phyloP scores from a whole-genome alignment of 2,329 filamentous ascomycete genomes.

The Trichoderma guizhouense region DNA sequence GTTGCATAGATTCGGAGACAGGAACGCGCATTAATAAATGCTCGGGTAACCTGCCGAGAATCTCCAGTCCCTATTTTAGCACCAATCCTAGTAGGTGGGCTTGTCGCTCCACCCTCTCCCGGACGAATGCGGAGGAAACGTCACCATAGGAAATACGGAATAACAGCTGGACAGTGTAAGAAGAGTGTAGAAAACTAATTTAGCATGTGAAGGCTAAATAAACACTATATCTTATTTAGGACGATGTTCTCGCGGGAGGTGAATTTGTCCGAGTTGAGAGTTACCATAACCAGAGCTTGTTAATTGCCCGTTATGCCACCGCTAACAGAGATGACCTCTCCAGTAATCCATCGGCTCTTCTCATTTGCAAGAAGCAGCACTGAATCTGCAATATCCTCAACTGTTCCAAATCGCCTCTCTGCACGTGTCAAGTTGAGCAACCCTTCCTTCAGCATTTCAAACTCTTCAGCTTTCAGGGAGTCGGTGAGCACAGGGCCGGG shows the following conservation, averaged over 20 bases:
- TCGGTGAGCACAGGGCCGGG: constrained; percentile 38
- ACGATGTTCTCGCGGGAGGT: neutral
- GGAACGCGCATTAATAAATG: neutral
- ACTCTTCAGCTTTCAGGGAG: constrained; percentile 17
- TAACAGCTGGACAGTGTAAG: neutral
- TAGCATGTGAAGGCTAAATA: neutral
- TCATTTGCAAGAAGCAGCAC: constrained; percentile 22
- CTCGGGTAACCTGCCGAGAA: neutral
- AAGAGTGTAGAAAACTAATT: neutral
- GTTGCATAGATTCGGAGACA: neutral
- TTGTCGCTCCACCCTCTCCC: neutral
- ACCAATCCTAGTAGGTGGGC: neutral
- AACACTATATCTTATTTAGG: neutral
- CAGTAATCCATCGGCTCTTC: constrained; percentile 24
- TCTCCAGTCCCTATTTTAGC: neutral
- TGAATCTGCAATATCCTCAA: constrained; percentile 35
- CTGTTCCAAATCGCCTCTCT: constrained; percentile 30
- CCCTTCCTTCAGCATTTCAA: constrained; percentile 13
- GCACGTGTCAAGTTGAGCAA: constrained; percentile 29
- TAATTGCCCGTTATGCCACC: constrained; percentile 20
- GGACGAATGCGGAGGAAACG: neutral
- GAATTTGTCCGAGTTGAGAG: neutral
- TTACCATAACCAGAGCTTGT: neutral
- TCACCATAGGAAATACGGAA: neutral
- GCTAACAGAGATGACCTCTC: constrained; percentile 23